Conservation (phyloP, 306 rosid species). For the Quercus rubra region DNA sequence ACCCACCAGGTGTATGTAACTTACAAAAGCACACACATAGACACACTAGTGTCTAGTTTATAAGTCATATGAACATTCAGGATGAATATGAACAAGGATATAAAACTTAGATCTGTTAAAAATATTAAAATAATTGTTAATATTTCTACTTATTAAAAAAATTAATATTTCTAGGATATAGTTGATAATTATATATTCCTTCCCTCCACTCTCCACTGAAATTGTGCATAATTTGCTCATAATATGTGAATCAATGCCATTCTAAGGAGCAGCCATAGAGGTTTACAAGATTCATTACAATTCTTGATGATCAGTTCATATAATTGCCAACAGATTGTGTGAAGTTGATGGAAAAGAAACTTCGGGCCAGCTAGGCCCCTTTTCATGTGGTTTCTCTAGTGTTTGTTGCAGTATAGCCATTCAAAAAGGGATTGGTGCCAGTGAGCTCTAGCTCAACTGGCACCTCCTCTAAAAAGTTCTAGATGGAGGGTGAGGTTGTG, state of each 20-base stretch:
- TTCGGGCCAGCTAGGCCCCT: neutral
- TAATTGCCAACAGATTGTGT: neutral
- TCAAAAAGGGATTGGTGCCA: neutral
- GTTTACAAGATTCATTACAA: neutral
- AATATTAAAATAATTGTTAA: neutral
- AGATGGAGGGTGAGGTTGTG: too few relatives aligned
- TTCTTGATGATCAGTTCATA: neutral
- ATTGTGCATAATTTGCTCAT: neutral
- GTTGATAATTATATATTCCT: neutral
- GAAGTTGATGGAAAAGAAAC: neutral
- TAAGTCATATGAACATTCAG: neutral
- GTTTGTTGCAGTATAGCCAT: neutral
- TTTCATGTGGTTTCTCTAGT: too few relatives aligned
- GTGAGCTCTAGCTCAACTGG: too few relatives aligned
- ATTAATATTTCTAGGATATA: neutral
- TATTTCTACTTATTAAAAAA: neutral
- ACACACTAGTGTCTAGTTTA: neutral
- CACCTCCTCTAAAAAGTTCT: too few relatives aligned
- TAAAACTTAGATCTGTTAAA: neutral
- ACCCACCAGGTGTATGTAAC: too few relatives aligned
- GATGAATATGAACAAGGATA: neutral
- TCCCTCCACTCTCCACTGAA: neutral
- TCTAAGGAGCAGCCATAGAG: neutral
- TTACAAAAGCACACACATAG: too few relatives aligned
- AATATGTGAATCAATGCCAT: neutral